phyloP scores from a whole-genome alignment of 208 protist genomes.

The Strigomonas culicis region DNA sequence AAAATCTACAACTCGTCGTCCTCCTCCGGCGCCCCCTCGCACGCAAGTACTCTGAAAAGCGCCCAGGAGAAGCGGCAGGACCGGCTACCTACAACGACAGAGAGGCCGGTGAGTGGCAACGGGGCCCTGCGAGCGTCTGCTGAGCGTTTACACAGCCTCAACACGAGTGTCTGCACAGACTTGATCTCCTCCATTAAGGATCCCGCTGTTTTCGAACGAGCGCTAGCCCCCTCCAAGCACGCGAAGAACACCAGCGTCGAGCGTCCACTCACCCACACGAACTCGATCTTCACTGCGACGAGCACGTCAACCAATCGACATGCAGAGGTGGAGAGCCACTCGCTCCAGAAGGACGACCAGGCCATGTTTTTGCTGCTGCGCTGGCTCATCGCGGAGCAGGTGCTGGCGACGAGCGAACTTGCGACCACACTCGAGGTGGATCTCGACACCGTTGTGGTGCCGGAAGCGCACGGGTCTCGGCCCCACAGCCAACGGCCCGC shows the following conservation, averaged over 20 bases:
- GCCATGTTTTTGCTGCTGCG: conserved; percentile 35
- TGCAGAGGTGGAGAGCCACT: background rate
- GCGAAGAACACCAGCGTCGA: background rate
- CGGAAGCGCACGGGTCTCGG: no score
- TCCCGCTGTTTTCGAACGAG: background rate
- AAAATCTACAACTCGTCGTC: background rate
- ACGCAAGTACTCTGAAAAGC: background rate
- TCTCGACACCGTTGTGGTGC: no score
- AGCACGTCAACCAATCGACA: background rate
- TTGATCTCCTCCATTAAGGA: conserved; percentile 6
- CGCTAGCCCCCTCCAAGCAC: background rate
- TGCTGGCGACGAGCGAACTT: conserved; percentile 25
- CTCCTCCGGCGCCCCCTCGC: no score
- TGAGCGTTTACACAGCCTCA: background rate
- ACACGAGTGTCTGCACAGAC: background rate
- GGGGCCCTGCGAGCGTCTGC: no score
- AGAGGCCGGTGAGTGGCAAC: background rate
- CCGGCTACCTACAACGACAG: background rate
- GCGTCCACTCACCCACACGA: background rate
- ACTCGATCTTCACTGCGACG: background rate
- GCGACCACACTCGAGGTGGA: conserved; percentile 22
- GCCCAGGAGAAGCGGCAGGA: background rate
- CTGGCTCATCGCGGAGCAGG: conserved; percentile 33
- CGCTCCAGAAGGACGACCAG: conserved; percentile 6
- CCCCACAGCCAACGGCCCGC: no score